A percentile compares a stretch with the other conserved stretches of the same genome.
phyloP scores from a whole-genome alignment of 2,329 filamentous ascomycete species.

The Diatrype stigma region DNA sequence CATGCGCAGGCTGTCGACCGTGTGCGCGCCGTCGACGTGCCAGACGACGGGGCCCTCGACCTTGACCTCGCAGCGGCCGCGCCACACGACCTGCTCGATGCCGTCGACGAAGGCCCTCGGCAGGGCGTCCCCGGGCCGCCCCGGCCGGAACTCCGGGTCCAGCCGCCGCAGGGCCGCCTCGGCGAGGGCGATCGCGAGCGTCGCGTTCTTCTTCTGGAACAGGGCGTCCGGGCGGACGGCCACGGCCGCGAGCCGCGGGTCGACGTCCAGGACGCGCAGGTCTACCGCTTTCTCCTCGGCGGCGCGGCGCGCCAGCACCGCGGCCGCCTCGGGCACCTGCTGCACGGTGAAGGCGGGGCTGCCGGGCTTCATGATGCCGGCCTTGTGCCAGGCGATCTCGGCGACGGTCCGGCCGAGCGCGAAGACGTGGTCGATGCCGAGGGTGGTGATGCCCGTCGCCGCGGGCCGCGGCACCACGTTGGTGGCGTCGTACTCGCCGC shows the following conservation, averaged over 20 bases:
- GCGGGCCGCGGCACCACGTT: constrained; percentile 41
- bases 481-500: constrained; percentile 44
- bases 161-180: constrained; percentile 45
- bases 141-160: constrained; percentile 26
- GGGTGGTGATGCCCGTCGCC: constrained; percentile 39
- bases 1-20: constrained; percentile 79
- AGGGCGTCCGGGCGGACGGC: constrained; percentile 46
- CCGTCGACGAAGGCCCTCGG: constrained; percentile 66
- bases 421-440: constrained; percentile 45
- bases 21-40: constrained; percentile 94
- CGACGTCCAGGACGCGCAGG: constrained; percentile 42
- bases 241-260: constrained; percentile 42
- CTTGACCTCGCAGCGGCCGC: constrained; percentile 71
- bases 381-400: constrained; percentile 48
- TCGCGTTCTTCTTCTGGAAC: constrained; percentile 57
- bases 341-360: constrained; percentile 33
- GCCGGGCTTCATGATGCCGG: constrained; percentile 43
- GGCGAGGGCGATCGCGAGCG: constrained; percentile 46
- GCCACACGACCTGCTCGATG: constrained; percentile 69
- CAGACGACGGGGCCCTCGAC: constrained; percentile 59
- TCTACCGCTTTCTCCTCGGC: constrained; percentile 46
- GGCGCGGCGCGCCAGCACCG: constrained; percentile 48
- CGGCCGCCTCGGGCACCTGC: constrained; percentile 35
- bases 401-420: constrained; percentile 40
- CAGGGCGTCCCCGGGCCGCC: constrained; percentile 32